These are phyloP conservation scores for Termitomyces sp. DNA, from an alignment of 768 basidiomycete species.

Conservation along the genomic window DNA sequence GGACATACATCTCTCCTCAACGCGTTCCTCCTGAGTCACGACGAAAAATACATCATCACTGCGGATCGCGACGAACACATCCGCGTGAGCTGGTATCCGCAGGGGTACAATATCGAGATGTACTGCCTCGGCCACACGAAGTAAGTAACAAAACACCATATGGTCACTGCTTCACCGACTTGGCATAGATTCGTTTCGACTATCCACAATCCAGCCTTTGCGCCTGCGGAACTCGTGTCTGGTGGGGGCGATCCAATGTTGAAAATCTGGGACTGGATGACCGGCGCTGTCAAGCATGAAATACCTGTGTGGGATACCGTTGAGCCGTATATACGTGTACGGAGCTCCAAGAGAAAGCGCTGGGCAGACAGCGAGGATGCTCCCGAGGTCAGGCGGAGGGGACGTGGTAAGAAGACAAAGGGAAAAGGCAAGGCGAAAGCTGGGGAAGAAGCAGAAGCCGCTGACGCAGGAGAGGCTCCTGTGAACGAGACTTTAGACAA, in stretches of 20 bases:
- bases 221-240: constrained; percentile 56
- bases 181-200: constrained; percentile 67
- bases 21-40: constrained; percentile 57
- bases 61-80: constrained; percentile 97
- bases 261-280: constrained; percentile 78
- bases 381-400: constrained; percentile 13
- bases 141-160: constrained; percentile 34
- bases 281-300: constrained; percentile 47
- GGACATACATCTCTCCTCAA: constrained; percentile 91
- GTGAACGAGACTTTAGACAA: not conserved
- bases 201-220: constrained; percentile 56
- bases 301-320: constrained; percentile 46
- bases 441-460: constrained; percentile 14
- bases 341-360: constrained; percentile 29
- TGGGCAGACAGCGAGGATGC: constrained; percentile 28
- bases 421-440: constrained; percentile 23
- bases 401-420: constrained; percentile 18
- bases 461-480: not conserved
- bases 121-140: constrained; percentile 83
- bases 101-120: constrained; percentile 79
- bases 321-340: constrained; percentile 43
- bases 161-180: not conserved
- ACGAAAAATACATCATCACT: constrained; percentile 76
- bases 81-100: constrained; percentile 84
- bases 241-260: constrained; percentile 83